These are phyloP conservation scores for Hirsutella rhossiliensis DNA, from an alignment of 2,329 filamentous ascomycete species.

Conservation along the genomic window DNA sequence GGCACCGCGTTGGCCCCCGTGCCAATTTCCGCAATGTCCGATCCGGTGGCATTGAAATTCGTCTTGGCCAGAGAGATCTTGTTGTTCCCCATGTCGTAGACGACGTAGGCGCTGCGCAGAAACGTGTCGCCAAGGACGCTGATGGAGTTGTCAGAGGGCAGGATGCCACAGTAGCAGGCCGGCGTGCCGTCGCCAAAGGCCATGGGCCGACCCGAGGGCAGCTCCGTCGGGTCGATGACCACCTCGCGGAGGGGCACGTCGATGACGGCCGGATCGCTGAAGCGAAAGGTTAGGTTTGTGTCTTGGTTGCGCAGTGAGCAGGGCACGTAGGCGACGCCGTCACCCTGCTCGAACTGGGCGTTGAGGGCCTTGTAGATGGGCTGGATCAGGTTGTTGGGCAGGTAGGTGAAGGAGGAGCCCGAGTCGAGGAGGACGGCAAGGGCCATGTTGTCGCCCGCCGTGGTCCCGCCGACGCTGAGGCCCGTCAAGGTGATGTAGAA, in stretches of 20 bases:
- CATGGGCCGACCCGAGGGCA: conserved; percentile 30
- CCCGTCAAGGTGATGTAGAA: conserved; percentile 59
- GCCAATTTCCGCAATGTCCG: conserved; percentile 42
- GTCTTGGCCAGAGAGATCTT: conserved; percentile 60
- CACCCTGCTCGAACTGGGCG: conserved; percentile 41
- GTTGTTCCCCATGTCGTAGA: conserved; percentile 63
- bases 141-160: conserved; percentile 41
- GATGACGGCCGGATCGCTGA: conserved; percentile 37
- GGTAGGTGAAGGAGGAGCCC: conserved; percentile 54
- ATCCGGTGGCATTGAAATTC: conserved; percentile 38
- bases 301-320: conserved; percentile 35
- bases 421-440: conserved; percentile 60
- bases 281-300: conserved; percentile 36
- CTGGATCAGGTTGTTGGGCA: conserved; percentile 42
- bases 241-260: conserved; percentile 46
- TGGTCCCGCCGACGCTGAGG: conserved; percentile 29
- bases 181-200: conserved; percentile 38
- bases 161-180: conserved; percentile 57
- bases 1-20: conserved; percentile 37
- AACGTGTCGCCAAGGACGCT: conserved; percentile 64
- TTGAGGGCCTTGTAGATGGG: conserved; percentile 46
- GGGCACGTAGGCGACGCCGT: conserved; percentile 48
- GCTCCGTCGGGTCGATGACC: conserved; percentile 37
- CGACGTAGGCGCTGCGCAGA: conserved; percentile 61
- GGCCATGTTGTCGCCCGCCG: conserved; percentile 33